Conservation (phyloP, 805 yeast species). For the Saccharomyces mikatae region DNA sequence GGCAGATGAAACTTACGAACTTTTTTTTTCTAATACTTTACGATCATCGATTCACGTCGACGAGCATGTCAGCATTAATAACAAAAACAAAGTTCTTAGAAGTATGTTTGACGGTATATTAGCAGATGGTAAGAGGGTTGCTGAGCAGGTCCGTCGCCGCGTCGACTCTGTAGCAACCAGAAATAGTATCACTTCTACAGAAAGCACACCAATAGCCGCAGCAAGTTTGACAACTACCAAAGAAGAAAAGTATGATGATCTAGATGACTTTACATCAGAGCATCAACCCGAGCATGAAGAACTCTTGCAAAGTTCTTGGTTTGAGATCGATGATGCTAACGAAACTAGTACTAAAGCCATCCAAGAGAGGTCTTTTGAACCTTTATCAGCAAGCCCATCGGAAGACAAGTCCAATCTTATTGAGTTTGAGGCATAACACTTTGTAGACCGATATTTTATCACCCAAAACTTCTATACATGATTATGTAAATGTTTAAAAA, state of each 20-base stretch:
- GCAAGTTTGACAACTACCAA: constrained; percentile 2
- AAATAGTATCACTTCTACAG: constrained; percentile 16
- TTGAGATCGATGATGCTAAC: constrained; percentile 18
- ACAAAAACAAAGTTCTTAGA: constrained; percentile 53
- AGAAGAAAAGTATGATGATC: constrained; percentile 22
- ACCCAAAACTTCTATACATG: neutral
- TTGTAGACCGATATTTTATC: neutral
- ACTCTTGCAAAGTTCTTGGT: constrained; percentile 22
- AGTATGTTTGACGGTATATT: constrained; percentile 86
- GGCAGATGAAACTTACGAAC: constrained; percentile 89
- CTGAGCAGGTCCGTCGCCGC: constrained; percentile 78
- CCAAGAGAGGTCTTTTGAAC: constrained; percentile 12
- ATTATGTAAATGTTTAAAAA: neutral
- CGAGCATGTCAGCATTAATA: constrained; percentile 39
- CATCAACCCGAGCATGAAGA: constrained; percentile 26
- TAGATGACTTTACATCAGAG: constrained; percentile 26
- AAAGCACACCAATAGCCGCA: constrained; percentile 4
- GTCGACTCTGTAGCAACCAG: constrained; percentile 62
- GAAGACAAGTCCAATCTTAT: constrained; percentile 15
- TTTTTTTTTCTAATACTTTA: constrained; percentile 65
- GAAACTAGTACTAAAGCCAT: constrained; percentile 8
- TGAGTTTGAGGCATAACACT: constrained; percentile 26
- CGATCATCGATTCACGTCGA: constrained; percentile 61
- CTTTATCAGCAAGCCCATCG: constrained; percentile 7
- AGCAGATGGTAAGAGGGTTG: constrained; percentile 89